Evolutionary conservation across 1,284 basidiomycete species (phyloP).

Genomic region (Tilletia caries): DNA sequence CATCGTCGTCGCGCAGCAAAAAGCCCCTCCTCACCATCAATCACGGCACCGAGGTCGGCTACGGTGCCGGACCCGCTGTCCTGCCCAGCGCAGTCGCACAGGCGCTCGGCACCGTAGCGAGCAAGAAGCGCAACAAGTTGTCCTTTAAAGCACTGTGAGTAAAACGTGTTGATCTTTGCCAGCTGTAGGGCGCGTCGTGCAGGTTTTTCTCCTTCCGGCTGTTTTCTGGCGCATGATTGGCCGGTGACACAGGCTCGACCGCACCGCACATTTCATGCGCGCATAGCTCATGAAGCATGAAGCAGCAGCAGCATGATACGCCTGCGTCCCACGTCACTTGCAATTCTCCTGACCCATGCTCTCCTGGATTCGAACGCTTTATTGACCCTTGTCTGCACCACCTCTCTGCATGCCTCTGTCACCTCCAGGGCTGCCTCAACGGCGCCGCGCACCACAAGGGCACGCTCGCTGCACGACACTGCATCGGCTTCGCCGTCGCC

Average conservation of each 20-base stretch:
- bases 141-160: conserved; percentile 1
- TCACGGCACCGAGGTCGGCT: background rate
- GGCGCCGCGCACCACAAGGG: background rate
- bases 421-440: background rate
- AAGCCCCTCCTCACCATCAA: conserved; percentile 7
- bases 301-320: too few relatives aligned
- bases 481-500: background rate
- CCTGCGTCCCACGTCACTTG: too few relatives aligned
- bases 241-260: too few relatives aligned
- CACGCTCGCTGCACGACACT: background rate
- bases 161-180: background rate
- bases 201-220: too few relatives aligned
- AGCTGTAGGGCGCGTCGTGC: too few relatives aligned
- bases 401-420: too few relatives aligned
- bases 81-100: conserved; percentile 3
- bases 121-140: background rate
- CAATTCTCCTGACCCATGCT: too few relatives aligned
- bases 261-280: too few relatives aligned
- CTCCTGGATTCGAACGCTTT: too few relatives aligned
- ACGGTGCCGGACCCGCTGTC: conserved; percentile 7
- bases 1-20: background rate
- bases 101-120: background rate
- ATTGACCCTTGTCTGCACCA: too few relatives aligned
- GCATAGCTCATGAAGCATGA: too few relatives aligned
- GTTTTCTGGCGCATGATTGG: too few relatives aligned